Evolutionary conservation across 352 stramenopile genomes (phyloP).

Genomic region (Globisporangium middletonii): DNA sequence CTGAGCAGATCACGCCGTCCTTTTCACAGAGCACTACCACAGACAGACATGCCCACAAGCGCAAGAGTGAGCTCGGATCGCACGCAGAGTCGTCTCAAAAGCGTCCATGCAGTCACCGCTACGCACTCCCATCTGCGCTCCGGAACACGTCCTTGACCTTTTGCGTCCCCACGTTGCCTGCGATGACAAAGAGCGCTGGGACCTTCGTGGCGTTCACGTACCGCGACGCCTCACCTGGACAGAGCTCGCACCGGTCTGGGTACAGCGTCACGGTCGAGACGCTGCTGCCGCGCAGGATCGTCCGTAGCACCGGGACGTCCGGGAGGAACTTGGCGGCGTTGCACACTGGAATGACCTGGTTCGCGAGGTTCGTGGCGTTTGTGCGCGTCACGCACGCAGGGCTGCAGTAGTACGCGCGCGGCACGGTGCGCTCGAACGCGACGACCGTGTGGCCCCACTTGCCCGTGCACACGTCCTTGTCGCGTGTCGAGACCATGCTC

Average conservation of each 20-base stretch:
- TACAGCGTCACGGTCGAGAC: constrained; percentile 59
- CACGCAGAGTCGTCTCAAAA: not conserved
- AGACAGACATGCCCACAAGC: not conserved
- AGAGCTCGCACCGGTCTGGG: constrained; percentile 66
- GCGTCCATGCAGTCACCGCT: not conserved
- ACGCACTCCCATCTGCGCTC: constrained; percentile 62
- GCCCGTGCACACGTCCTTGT: constrained; percentile 48
- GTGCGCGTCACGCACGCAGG: constrained; percentile 37
- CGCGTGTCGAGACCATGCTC: constrained; percentile 50
- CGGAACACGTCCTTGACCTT: constrained; percentile 75
- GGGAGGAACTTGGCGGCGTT: constrained; percentile 26
- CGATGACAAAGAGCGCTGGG: constrained; percentile 56
- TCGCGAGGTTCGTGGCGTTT: constrained; percentile 37
- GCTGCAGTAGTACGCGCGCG: constrained; percentile 51
- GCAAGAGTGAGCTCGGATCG: not conserved
- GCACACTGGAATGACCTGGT: constrained; percentile 65
- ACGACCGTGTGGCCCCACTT: constrained; percentile 74
- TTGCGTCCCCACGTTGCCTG: constrained; percentile 57
- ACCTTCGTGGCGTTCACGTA: constrained; percentile 56
- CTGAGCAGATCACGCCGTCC: constrained; percentile 62
- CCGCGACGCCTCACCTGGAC: constrained; percentile 24
- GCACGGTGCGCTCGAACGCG: constrained; percentile 41
- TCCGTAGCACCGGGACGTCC: constrained; percentile 25
- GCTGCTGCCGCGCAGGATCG: constrained; percentile 33
- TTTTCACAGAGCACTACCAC: constrained; percentile 67